Conservation (phyloP, 2,329 filamentous ascomycete species). For the Chaetomium olivaceum region DNA sequence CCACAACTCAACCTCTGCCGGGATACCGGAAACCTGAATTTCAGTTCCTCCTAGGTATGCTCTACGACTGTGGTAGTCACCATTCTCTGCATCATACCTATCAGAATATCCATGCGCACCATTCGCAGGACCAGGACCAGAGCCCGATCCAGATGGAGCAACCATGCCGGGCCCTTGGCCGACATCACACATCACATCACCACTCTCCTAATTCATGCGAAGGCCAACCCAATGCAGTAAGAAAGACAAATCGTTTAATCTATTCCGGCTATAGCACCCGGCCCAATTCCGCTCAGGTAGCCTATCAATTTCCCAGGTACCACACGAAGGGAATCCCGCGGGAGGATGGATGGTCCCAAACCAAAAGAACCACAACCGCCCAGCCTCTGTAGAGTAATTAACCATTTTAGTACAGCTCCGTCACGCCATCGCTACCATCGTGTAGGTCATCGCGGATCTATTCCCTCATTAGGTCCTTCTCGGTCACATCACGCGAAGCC, state of each 20-base stretch:
- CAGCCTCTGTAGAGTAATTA: background rate
- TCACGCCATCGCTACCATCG: background rate
- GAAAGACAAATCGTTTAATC: background rate
- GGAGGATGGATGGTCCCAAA: background rate
- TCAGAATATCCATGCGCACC: background rate
- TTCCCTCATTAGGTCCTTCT: background rate
- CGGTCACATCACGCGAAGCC: background rate
- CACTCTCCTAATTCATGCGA: background rate
- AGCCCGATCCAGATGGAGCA: background rate
- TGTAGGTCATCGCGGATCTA: background rate
- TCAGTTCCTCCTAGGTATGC: too few species aligned
- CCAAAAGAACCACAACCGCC: background rate
- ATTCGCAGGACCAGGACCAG: too few species aligned
- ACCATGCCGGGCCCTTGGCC: background rate
- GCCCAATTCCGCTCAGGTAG: background rate
- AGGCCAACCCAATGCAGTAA: background rate
- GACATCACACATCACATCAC: background rate
- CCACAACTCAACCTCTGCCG: background rate
- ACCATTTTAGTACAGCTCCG: background rate
- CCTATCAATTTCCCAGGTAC: background rate
- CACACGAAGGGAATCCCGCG: background rate
- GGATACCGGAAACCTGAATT: background rate
- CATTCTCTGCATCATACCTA: background rate
- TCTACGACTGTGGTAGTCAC: background rate
- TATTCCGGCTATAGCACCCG: slow-evolving; percentile 10